Base-by-base conservation (phyloP, 257 asterid species). In the Vinca minor region DNA sequence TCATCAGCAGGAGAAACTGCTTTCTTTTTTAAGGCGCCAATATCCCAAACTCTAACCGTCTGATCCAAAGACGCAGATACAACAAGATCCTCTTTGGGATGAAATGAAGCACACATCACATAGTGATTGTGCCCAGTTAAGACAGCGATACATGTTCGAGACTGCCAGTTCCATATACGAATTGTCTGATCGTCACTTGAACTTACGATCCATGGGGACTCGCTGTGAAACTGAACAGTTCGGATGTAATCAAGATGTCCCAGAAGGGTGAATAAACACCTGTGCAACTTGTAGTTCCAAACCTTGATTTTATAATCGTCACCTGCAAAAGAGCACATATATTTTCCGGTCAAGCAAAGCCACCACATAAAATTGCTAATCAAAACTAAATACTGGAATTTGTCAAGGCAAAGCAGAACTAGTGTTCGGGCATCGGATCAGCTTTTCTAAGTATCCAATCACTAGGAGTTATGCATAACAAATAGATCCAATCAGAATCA, bases 91-190 rank as follows among this genome's bases (percentile, higher is more conserved):
- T 93, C 99, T 78, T 89, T 93, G 44, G 96, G 99, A 79, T 93
- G 97, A 70, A 93, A 93, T 35, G 91, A 70, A 69, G 99, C 99
- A 72, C 94, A 85, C 99, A 93, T 93, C 62, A 93, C 97, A 73
- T 93, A 93, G 63, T 93, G 99, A 69, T 89, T 93, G 86, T 93
- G 99, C 54, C 97, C 99, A 21, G 96, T 89, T 77, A 93, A 73
- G 48, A 93, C 99, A 23, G 99, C 85, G 55, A 93, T 80, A 79
- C 97, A 89, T 54, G 92, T 87, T 4, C 99, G 93, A 1, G 99
- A 93, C 59, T 93, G 99, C 99, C 99, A 93, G 62, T 93, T 93
- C 99, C 99, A 93, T 70, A 93, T 85, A 74, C 99, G 80, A 63
- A 93, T 93, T 36, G 99, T 93, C 81, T 93, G 99, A 65, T 93